Evolutionary conservation across 805 yeast genomes (phyloP), one percentile per base, ranked within the genome.

Genomic region (Wickerhamiella kurtzmanii): DNA sequence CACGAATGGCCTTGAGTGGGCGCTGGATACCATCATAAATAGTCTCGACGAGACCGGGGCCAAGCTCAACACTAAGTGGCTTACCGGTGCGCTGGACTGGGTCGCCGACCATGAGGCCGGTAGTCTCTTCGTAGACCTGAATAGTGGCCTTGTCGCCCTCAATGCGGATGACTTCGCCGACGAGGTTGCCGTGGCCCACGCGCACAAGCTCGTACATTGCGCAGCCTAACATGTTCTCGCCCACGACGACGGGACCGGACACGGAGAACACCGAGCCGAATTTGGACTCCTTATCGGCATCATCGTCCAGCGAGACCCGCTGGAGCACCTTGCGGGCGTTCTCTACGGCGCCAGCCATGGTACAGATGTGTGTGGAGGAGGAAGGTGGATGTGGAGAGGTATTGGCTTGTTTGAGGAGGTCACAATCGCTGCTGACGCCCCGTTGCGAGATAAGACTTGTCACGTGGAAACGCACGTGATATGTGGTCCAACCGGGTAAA

Each of bases 21-120:
- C 99, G 86, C 72, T 92, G 99, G 67, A 92, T 92, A 74, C 99
- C 99, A 68, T 92, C 99, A 64, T 92, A 92, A 64, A 92, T 92
- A 57, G 95, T 92, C 70, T 92, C 98, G 95, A 92, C 88, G 60
- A 92, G 76, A 66, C 99, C 99, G 25, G 99, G 99, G 63, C 99
- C 99, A 64, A 92, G 74, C 70, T 92, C 99, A 46, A 92, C 99
- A 45, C 96, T 87, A 58, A 92, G 74, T n/a, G 99, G 99, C 68
- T 92, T 87, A 54, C 98, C 98, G 4, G 98, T 92, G 72, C 98
- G 81, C 60, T 85, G 71, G 46, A 92, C 99, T 2, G 99, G 99
- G 65, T 92, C 98, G 61, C 99, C 99, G 42, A 92, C 97, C 41
- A 96, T 89, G 49, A 92, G 92, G 71, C 99, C 99, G 1, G 97